phyloP scores from a whole-genome alignment of 768 basidiomycete genomes.

The Infundibulicybe gibba region DNA sequence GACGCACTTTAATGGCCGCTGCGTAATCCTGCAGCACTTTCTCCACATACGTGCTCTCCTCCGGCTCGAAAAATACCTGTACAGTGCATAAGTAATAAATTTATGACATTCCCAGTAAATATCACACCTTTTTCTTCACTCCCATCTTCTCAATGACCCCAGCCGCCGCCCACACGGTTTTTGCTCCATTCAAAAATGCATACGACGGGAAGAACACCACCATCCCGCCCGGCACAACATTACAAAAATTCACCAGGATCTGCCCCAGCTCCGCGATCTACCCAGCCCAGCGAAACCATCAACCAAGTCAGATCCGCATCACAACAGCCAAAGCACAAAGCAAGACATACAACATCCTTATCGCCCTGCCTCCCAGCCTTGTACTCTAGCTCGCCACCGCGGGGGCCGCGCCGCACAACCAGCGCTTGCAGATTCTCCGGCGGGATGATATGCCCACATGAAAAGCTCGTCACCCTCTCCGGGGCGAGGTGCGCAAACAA shows the following conservation, averaged over 20 bases:
- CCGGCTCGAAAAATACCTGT: constrained; percentile 94
- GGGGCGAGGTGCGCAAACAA: constrained; percentile 65
- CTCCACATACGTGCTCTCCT: constrained; percentile 69
- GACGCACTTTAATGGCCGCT: constrained; percentile 30
- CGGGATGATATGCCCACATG: constrained; percentile 92
- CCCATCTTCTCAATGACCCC: constrained; percentile 61
- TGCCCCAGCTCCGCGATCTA: constrained; percentile 84
- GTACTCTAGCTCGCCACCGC: constrained; percentile 73
- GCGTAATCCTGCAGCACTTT: constrained; percentile 71
- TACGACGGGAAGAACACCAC: constrained; percentile 96
- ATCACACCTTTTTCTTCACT: constrained; percentile 69
- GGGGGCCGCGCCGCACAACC: constrained; percentile 71
- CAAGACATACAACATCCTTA: constrained; percentile 51
- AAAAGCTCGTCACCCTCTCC: constrained; percentile 72
- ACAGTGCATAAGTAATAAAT: no score
- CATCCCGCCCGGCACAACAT: constrained; percentile 80
- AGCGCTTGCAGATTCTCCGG: constrained; percentile 71
- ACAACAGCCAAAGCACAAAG: neutral
- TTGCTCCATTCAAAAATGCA: constrained; percentile 68
- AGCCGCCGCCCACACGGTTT: constrained; percentile 58
- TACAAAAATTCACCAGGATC: constrained; percentile 74
- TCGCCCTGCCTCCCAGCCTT: constrained; percentile 75
- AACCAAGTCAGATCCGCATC: constrained; percentile 1
- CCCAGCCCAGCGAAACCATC: no score
- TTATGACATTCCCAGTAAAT: no score